Conservation (phyloP, 2,329 filamentous ascomycete genomes). For the Thyridium curvatum region DNA sequence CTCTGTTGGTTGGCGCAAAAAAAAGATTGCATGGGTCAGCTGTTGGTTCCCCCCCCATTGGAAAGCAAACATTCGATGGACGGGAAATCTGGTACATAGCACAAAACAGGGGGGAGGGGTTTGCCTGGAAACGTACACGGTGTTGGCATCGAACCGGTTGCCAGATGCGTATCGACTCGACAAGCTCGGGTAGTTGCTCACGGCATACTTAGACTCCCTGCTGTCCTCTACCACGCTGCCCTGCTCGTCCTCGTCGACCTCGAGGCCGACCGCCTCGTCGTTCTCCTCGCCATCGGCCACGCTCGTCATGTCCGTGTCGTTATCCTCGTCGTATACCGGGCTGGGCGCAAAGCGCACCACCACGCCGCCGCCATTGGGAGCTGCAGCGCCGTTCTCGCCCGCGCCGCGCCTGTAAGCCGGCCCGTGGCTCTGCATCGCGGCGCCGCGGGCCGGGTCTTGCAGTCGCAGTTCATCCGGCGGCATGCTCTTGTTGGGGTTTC, state of each 20-base stretch:
- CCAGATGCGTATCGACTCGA: conserved; percentile 26
- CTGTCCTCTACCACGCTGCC: conserved; percentile 14
- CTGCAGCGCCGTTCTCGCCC: too few relatives aligned
- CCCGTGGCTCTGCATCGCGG: too few relatives aligned
- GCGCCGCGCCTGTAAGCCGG: too few relatives aligned
- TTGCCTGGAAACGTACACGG: conserved; percentile 28
- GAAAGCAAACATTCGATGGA: too few relatives aligned
- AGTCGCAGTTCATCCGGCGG: too few relatives aligned
- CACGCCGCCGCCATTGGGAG: conserved; percentile 17
- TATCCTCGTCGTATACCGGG: conserved; percentile 13
- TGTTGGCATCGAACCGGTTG: conserved; percentile 26
- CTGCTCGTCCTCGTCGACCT: conserved; percentile 15
- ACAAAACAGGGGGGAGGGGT: too few relatives aligned
- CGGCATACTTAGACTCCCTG: conserved; percentile 35
- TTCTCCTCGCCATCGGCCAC: conserved; percentile 23
- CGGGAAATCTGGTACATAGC: too few relatives aligned
- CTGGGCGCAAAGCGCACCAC: conserved; percentile 19
- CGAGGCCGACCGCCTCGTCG: conserved; percentile 9
- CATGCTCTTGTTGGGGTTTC: too few relatives aligned
- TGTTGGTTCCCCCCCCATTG: too few relatives aligned
- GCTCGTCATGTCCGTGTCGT: conserved; percentile 31
- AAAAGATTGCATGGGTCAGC: neutral
- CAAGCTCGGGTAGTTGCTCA: conserved; percentile 31
- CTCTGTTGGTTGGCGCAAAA: conserved; percentile 10
- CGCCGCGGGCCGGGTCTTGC: too few relatives aligned